Evolutionary conservation across 331 rosid genomes (phyloP), one percentile per base, ranked within the genome.

Genomic region (Pyrus hybrid): DNA sequence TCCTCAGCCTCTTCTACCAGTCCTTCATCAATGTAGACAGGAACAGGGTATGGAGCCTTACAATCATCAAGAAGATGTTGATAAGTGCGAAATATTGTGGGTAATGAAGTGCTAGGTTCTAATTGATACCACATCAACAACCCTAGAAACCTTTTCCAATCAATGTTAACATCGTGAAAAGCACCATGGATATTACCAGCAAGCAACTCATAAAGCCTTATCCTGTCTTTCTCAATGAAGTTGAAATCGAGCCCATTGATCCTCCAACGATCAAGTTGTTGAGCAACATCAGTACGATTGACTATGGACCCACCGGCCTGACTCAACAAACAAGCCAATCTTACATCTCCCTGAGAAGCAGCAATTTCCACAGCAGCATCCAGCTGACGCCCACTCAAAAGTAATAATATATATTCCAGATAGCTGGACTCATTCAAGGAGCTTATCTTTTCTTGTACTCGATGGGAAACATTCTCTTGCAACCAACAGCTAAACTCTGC

Each of bases 401-500:
- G 88, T 68, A 92, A 80, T 86, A 91, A 86, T 75, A 91, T 82
- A 73, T 89, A 91, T 61, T 88, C 90, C 54, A 94, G 85, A 85
- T 94, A 90, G 75, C 78, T 77, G 72, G 93, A 85, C 75, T 88
- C 96, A 65, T 88, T 73, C 72, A 90, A 83, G 70, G 95, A 90
- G 85, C 90, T 86, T 73, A 88, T 79, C 71, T 88, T 88, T 74
- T 88, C 87, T 84, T 94, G 96, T 77, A 94, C 91, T 76, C 84
- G 93, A 81, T 87, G 82, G 63, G 87, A 80, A 63, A 94, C 97
- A 85, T 96, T 88, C 85, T 91, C 99, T 78, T 92, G 96, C 88
- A 94, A 76, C 99, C 99, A 94, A 82, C 86, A 88, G 83, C 97
- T 91, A 78, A 91, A 94, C 86, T 90, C 96, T 63, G 99, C 99